These are phyloP conservation scores for Neofusicoccum cordaticola DNA, from an alignment of 2,329 filamentous ascomycete species.

Conservation along the genomic window DNA sequence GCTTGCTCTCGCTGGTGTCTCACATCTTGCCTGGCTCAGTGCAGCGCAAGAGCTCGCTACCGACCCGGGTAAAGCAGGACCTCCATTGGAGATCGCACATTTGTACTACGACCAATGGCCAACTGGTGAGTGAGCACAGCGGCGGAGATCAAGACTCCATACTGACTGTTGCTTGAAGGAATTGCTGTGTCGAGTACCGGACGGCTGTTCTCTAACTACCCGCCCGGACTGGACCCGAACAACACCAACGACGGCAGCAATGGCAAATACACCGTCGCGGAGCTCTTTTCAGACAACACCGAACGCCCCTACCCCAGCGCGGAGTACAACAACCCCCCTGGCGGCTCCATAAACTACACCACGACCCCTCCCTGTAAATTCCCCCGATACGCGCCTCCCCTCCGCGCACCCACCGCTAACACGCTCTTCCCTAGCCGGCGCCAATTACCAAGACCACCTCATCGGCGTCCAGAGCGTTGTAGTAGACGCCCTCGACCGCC, in stretches of 20 bases:
- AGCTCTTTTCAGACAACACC: conserved; percentile 43
- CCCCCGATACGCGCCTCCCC: not conserved
- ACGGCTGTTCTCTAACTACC: conserved; percentile 54
- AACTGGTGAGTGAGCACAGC: conserved; percentile 30
- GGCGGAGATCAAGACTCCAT: not conserved
- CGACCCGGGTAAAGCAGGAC: conserved; percentile 41
- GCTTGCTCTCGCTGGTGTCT: not conserved
- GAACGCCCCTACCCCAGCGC: conserved; percentile 44
- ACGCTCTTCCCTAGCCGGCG: conserved; percentile 29
- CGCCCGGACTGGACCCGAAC: conserved; percentile 47
- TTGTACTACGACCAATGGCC: conserved; percentile 53
- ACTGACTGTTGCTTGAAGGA: conserved; percentile 27
- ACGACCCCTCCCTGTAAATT: conserved; percentile 40
- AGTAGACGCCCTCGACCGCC: conserved; percentile 48
- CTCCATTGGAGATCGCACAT: conserved; percentile 48
- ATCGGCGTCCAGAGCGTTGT: conserved; percentile 54
- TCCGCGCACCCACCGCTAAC: not conserved
- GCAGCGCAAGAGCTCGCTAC: conserved; percentile 20
- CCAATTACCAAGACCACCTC: conserved; percentile 49
- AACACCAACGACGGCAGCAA: conserved; percentile 44
- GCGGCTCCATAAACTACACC: conserved; percentile 51
- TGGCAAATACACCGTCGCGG: conserved; percentile 49
- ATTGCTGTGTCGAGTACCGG: conserved; percentile 52
- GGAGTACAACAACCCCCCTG: conserved; percentile 49
- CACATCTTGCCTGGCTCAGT: not conserved